Evolutionary conservation across 805 yeast species (phyloP).

Genomic region (Sugiyamaella americana): DNA sequence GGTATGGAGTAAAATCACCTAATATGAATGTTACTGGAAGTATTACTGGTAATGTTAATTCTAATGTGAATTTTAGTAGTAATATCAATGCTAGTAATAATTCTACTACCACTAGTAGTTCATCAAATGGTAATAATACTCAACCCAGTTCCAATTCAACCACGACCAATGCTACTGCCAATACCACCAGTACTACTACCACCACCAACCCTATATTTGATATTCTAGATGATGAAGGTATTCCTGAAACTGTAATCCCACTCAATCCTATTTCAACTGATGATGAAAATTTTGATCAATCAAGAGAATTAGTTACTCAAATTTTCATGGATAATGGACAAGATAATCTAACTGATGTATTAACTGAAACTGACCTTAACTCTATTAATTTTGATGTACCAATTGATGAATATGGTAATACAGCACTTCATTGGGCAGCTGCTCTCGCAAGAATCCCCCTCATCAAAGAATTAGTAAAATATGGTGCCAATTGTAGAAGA

Average conservation of each 20-base stretch:
- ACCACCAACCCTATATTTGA: neutral
- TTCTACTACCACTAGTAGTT: neutral
- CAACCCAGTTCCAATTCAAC: neutral
- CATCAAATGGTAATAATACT: neutral
- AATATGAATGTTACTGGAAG: no score
- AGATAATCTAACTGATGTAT: conserved; percentile 27
- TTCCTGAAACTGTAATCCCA: conserved; percentile 26
- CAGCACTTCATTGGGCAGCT: conserved; percentile 94
- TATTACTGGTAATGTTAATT: no score
- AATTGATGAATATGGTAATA: conserved; percentile 88
- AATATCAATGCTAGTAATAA: neutral
- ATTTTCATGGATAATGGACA: conserved; percentile 43
- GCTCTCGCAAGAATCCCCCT: conserved; percentile 74
- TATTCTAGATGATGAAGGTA: conserved; percentile 20
- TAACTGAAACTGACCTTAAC: conserved; percentile 29
- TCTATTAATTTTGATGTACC: conserved; percentile 69
- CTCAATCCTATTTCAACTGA: conserved; percentile 39
- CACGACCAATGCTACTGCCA: neutral
- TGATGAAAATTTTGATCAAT: conserved; percentile 30
- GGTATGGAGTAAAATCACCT: no score
- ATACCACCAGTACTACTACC: neutral
- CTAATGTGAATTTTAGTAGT: no score
- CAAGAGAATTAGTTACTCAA: conserved; percentile 44
- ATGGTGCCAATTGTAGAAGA: conserved; percentile 61
- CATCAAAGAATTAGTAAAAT: conserved; percentile 59